A percentile compares a stretch with the other conserved stretches of the same genome.
Conservation (phyloP, 2,329 filamentous ascomycete genomes). For the Neofusicoccum parvum region DNA sequence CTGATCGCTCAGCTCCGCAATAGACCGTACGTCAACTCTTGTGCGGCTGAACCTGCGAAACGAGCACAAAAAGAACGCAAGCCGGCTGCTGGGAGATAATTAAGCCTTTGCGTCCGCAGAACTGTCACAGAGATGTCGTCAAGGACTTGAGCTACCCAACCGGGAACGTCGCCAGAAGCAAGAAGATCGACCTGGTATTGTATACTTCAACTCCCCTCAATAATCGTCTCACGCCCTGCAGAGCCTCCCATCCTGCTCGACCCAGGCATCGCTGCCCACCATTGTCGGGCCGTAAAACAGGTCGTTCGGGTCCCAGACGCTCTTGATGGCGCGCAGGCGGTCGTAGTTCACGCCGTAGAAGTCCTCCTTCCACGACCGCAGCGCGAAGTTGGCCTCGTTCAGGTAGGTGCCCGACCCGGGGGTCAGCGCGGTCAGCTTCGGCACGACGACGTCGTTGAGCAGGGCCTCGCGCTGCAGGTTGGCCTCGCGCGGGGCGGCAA, state of each 20-base stretch:
- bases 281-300: conserved; percentile 27
- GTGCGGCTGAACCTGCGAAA: too few relatives aligned
- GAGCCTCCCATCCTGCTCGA: conserved; percentile 26
- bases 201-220: too few relatives aligned
- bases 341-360: conserved; percentile 27
- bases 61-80: too few relatives aligned
- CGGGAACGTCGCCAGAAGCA: too few relatives aligned
- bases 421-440: conserved; percentile 27
- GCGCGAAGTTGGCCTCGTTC: conserved; percentile 11
- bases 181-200: too few relatives aligned
- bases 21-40: too few relatives aligned
- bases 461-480: not conserved
- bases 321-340: conserved; percentile 27
- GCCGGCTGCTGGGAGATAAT: too few relatives aligned
- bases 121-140: too few relatives aligned
- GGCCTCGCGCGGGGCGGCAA: not conserved
- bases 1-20: too few relatives aligned
- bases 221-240: conserved; percentile 23
- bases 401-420: conserved; percentile 32
- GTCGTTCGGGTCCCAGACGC: conserved; percentile 28
- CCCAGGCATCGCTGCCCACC: conserved; percentile 32
- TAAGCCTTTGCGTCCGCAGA: too few relatives aligned
- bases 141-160: too few relatives aligned
- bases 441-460: conserved; percentile 1
- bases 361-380: not conserved